Evolutionary conservation across 768 basidiomycete species (phyloP).

Genomic region (Rhodosporidiobolus sp.): DNA sequence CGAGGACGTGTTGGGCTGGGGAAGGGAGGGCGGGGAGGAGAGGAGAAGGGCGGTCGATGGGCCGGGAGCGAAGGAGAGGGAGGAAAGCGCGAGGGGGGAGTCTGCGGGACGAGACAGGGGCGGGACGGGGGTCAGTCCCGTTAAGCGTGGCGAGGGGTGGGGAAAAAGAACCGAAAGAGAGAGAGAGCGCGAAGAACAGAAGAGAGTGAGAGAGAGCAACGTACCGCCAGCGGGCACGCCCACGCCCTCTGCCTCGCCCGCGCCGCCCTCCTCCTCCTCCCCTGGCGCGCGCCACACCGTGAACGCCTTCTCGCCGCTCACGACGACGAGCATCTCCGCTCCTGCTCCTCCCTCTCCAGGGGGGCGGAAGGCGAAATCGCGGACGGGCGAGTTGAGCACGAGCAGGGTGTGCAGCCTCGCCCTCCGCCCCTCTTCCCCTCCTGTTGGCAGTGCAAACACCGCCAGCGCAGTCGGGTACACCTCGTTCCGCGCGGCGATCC

Average conservation of each 20-base stretch:
- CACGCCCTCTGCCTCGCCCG: conserved; percentile 4
- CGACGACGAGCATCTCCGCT: conserved; percentile 1
- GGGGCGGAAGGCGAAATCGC: conserved; percentile 15
- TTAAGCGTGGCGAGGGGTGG: no score
- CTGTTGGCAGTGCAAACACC: not conserved
- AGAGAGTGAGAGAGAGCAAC: not conserved
- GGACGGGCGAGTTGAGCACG: not conserved
- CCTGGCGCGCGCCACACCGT: conserved; percentile 6
- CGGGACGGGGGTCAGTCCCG: no score
- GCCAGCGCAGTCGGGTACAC: not conserved
- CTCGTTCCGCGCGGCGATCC: conserved; percentile 18
- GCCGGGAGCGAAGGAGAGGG: not conserved
- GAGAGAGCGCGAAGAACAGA: no score
- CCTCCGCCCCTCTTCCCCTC: no score
- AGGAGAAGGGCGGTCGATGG: not conserved
- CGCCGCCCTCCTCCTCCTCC: not conserved
- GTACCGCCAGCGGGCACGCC: conserved; percentile 11
- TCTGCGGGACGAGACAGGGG: not conserved
- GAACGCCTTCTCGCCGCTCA: conserved; percentile 20
- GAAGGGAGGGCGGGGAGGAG: not conserved
- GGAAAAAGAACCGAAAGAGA: no score
- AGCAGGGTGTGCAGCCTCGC: not conserved
- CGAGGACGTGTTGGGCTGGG: not conserved
- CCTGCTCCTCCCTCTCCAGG: not conserved
- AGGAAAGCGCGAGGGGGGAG: not conserved